A percentile compares a stretch with the other conserved stretches of the same genome.
These are phyloP conservation scores for Aspergillus sergii DNA, from an alignment of 2,329 filamentous ascomycete genomes.

Conservation along the genomic window DNA sequence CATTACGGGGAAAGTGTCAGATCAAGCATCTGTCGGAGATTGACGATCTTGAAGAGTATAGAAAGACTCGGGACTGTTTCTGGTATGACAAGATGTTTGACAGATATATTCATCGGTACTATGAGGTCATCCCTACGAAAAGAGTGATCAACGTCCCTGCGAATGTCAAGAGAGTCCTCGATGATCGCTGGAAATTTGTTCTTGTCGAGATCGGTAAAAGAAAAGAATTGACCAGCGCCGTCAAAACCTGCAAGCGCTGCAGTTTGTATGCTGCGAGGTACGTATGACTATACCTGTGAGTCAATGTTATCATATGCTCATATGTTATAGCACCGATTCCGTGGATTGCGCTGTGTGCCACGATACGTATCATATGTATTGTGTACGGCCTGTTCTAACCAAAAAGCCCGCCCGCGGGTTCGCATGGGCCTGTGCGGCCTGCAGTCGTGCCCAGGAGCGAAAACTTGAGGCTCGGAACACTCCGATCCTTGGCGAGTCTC, in stretches of 20 bases:
- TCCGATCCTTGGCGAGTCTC: conserved; percentile 64
- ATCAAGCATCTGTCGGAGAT: conserved; percentile 90
- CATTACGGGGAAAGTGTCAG: conserved; percentile 88
- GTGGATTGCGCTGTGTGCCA: conserved; percentile 95
- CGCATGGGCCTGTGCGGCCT: conserved; percentile 95
- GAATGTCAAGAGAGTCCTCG: conserved; percentile 91
- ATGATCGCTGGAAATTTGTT: conserved; percentile 96
- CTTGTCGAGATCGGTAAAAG: conserved; percentile 90
- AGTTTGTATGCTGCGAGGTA: conserved; percentile 88
- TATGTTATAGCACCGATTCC: conserved; percentile 72
- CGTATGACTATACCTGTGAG: conserved; percentile 30
- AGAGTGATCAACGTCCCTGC: conserved; percentile 95
- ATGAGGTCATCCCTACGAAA: conserved; percentile 90
- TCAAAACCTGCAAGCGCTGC: conserved; percentile 95
- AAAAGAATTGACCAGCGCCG: conserved; percentile 93
- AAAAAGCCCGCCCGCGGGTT: conserved; percentile 98
- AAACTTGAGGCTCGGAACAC: conserved; percentile 89
- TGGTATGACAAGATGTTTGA: conserved; percentile 99
- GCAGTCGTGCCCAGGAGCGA: conserved; percentile 91
- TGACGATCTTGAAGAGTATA: conserved; percentile 76
- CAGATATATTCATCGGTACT: conserved; percentile 96
- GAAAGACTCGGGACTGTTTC: conserved; percentile 82
- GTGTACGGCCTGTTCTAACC: conserved; percentile 84
- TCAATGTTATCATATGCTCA: conserved; percentile 25
- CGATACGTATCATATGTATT: conserved; percentile 98